Base-by-base conservation (phyloP, 2,329 filamentous ascomycete species). In the Colletotrichum karsti region DNA sequence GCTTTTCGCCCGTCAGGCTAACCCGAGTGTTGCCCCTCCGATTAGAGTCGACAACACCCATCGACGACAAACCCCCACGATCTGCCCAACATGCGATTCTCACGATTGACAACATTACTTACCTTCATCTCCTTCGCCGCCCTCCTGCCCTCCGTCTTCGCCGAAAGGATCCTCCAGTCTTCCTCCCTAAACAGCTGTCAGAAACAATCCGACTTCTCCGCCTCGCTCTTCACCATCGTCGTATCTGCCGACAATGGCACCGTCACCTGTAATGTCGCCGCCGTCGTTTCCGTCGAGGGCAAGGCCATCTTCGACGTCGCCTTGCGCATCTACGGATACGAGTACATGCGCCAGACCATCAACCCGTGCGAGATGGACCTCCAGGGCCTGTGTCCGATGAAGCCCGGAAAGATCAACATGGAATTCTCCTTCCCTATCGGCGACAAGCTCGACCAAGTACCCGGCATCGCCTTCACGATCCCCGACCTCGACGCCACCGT, bases 401-500 rank as follows among this genome's bases (percentile, higher is more conserved):
- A 87, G 69, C 92, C 90, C 71, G 95, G 94, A 72, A 91, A 92
- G 74, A 91, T 97, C 76, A 88, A 92, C 61, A 87, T 97, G 75
- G 86, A 88, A 56, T 69, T 71, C 51, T 65, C 63, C 35, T 53
- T 69, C 18, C 30, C 59, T 35, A 51, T 72, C 20, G 63, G 67
- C 55, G 81, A 84, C 58, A 86, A 91, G 30, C 82, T 91, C 71
- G 80, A 81, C 20, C 78, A 87, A 61, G 63, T 71, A 4, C 94
- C 94, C 63, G 85, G 88, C 51, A 94, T 97, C 74, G 91, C 93
- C 51, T 97, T 96, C 81, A 91, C 88, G 55, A 92, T 98, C 50
- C 95, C 95, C 54, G 95, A 98, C 84, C 86, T 98, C 63, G 95
- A 98, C 79, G 94, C 94, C 70, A 91, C 90, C 63, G 92, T 97